Percentiles rank a stretch among this genome's conserved stretches.
Evolutionary conservation across 306 rosid genomes (phyloP).

Genomic region (Urtica urens): DNA sequence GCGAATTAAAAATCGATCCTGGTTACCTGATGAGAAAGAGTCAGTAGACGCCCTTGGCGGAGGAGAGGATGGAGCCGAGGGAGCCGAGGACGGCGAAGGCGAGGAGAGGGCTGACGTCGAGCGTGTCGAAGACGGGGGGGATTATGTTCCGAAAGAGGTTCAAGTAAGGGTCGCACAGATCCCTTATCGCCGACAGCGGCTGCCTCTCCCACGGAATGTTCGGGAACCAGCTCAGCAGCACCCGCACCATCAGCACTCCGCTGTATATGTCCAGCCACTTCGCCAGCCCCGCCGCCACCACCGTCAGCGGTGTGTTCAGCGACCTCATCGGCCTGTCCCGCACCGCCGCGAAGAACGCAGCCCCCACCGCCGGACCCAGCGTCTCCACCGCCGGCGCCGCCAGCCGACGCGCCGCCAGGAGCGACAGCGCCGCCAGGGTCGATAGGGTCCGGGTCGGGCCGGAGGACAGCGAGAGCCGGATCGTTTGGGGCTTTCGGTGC

Average conservation of each 20-base stretch:
- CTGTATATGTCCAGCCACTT: constrained; percentile 95
- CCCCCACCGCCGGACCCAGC: constrained; percentile 20
- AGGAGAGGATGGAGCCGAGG: constrained; percentile 52
- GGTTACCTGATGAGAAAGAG: no score
- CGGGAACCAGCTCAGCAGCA: constrained; percentile 94
- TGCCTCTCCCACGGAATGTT: constrained; percentile 92
- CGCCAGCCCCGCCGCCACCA: constrained; percentile 80
- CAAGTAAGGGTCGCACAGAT: constrained; percentile 86
- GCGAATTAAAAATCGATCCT: no score
- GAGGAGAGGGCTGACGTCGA: constrained; percentile 85
- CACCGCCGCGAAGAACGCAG: constrained; percentile 54
- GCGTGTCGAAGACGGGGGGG: constrained; percentile 73
- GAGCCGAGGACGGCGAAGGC: constrained; percentile 86
- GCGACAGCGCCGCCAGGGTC: constrained; percentile 18
- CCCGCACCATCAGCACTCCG: constrained; percentile 93
- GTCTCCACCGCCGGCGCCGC: constrained; percentile 10
- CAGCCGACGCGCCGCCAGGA: constrained; percentile 14
- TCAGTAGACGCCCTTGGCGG: constrained; percentile 17
- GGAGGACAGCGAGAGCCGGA: constrained; percentile 5
- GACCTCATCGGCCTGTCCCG: constrained; percentile 28
- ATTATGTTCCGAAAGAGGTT: constrained; percentile 74
- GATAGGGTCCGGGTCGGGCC: constrained; percentile 27
- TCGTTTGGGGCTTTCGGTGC: neutral
- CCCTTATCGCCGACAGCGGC: constrained; percentile 78
- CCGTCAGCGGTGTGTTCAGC: constrained; percentile 84